Percentiles rank a stretch among this genome's conserved stretches.
Conservation (phyloP, 2,329 filamentous ascomycete genomes). For the Cladophialophora bantiana region DNA sequence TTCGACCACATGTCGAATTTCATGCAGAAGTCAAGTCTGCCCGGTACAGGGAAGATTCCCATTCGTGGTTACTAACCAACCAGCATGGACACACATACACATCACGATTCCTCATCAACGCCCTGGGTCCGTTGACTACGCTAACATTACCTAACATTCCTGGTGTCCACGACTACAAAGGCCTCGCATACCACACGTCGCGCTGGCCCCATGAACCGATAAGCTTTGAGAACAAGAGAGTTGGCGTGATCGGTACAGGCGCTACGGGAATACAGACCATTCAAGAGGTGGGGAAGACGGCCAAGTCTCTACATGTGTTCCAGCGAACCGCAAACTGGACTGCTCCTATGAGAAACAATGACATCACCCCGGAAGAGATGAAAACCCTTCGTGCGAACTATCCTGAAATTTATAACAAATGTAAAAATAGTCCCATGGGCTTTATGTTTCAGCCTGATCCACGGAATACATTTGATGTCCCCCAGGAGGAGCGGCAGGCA, state of each 20-base stretch:
- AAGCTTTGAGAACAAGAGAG: constrained; percentile 45
- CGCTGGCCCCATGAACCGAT: constrained; percentile 39
- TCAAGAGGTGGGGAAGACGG: constrained; percentile 64
- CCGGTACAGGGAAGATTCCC: constrained; percentile 24
- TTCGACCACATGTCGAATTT: constrained; percentile 47
- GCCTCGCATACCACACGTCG: constrained; percentile 40
- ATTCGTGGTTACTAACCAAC: constrained; percentile 29
- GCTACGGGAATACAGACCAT: constrained; percentile 66
- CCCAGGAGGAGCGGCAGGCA: constrained; percentile 46
- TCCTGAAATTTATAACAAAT: constrained; percentile 21
- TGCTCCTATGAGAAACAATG: constrained; percentile 63
- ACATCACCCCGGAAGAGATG: constrained; percentile 59
- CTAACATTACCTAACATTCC: constrained; percentile 42
- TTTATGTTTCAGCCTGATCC: constrained; percentile 65
- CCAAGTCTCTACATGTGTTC: constrained; percentile 57
- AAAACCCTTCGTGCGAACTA: constrained; percentile 40
- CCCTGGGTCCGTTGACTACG: constrained; percentile 25
- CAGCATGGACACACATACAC: constrained; percentile 21
- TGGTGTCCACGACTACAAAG: constrained; percentile 39
- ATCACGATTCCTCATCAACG: constrained; percentile 30
- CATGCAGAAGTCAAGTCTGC: constrained; percentile 39
- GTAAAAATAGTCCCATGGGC: constrained; percentile 62
- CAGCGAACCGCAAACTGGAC: constrained; percentile 71
- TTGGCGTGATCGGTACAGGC: constrained; percentile 56
- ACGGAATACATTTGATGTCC: constrained; percentile 44